Evolutionary conservation across 176 grass and related monocot genomes (phyloP), one percentile per base, ranked within the genome.

Genomic region (Melocanna baccifera): DNA sequence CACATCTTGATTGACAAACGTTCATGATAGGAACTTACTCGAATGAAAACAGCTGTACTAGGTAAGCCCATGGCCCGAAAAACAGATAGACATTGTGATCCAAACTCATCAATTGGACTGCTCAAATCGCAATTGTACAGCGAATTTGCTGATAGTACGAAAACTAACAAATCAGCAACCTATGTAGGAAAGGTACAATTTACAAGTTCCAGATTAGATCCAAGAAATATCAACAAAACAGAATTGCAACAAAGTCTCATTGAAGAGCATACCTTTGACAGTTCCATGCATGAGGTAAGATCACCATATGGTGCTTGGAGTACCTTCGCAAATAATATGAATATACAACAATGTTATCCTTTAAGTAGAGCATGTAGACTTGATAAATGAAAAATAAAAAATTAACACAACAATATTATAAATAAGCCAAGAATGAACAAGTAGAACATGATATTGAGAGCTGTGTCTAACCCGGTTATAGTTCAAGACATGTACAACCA

Each of bases 271-370:
- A 98, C 96, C 93, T 98, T 98, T 43, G 89, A 91, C 88, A 98
- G 85, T 81, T 98, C 96, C 93, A 98, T 94, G 85, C 96, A 98
- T 74, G 93, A 81, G 19, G 83, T 80, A 74, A 94, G 85, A 92
- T 98, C 96, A 29, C 93, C 96, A 95, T 94, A 93, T 19, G 96
- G 96, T 89, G 93, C 93, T 93, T 98, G 77, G 47, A 98, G 81
- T 67, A 98, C 96, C 96, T 98, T 92, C 73, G 86, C 4, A 76
- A 22, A 78, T 64, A 85, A 63, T 29, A 67, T 52, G 19, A 80
- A 86, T 46, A 65, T 67, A 80, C 73, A 63, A 46, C 15, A 84
- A 55, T 48, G 39, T 55, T 26, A 62, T 51, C 75, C 15, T 36
- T 81, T 22, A 39, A 74, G 71, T 25, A 48, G 23, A 75, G 15